Evolutionary conservation across 495 filamentous ascomycete species (phyloP).

Genomic region (Penicillium subrubescens): DNA sequence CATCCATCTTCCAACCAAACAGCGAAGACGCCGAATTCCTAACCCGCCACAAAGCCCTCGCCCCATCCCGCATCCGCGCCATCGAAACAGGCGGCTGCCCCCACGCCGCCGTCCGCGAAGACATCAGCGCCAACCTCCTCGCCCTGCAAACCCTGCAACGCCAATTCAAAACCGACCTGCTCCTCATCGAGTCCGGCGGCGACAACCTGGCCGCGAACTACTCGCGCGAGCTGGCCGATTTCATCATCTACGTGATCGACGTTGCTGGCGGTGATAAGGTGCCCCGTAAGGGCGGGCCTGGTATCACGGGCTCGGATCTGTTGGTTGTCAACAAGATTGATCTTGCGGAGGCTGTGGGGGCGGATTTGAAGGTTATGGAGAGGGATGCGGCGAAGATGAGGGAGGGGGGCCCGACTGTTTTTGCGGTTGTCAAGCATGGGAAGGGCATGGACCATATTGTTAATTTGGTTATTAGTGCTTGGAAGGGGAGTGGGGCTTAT

Average conservation of each 20-base stretch:
- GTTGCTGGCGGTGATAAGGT: constrained; percentile 97
- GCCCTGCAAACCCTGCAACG: constrained; percentile 85
- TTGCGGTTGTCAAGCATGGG: constrained; percentile 93
- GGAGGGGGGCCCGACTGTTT: constrained; percentile 95
- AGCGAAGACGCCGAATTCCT: constrained; percentile 98
- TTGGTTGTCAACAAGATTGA: constrained; percentile 97
- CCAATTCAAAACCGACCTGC: constrained; percentile 69
- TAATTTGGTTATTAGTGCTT: constrained; percentile 85
- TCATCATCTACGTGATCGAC: constrained; percentile 98
- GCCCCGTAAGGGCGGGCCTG: constrained; percentile 92
- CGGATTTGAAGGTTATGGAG: constrained; percentile 93
- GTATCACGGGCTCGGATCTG: constrained; percentile 92
- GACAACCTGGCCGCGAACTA: constrained; percentile 99
- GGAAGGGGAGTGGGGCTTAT: constrained; percentile 82
- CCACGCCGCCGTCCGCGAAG: constrained; percentile 96
- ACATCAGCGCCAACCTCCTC: constrained; percentile 90
- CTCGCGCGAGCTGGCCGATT: constrained; percentile 89
- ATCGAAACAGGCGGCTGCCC: constrained; percentile 98
- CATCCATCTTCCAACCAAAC: constrained; percentile 7
- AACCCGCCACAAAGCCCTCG: constrained; percentile 79
- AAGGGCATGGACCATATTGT: constrained; percentile 83
- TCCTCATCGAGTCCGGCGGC: constrained; percentile 92
- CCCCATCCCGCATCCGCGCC: constrained; percentile 79
- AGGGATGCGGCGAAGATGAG: constrained; percentile 91
- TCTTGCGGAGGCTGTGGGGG: constrained; percentile 86